A percentile compares a stretch with the other conserved stretches of the same genome.
These are phyloP conservation scores for Chlorella sp. DNA, from an alignment of 139 green algal genomes.

Conservation along the genomic window DNA sequence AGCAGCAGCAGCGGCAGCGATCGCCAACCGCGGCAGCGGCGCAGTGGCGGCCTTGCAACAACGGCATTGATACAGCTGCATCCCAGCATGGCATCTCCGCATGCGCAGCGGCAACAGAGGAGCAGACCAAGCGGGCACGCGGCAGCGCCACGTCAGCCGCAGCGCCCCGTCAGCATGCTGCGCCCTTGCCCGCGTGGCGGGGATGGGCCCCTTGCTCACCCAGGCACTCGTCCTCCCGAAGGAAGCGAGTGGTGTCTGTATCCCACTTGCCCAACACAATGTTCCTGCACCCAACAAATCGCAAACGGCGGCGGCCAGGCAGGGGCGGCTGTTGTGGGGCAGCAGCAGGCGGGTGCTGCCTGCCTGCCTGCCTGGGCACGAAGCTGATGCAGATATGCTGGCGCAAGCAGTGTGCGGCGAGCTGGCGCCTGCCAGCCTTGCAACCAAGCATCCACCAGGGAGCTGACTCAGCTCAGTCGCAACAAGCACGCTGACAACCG, in stretches of 20 bases:
- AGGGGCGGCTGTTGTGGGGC: neutral
- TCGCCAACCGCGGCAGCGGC: neutral
- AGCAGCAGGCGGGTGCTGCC: no score
- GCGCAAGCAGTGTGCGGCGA: no score
- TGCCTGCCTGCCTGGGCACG: no score
- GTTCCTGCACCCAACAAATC: conserved; percentile 46
- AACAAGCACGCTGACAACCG: neutral
- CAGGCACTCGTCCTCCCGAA: conserved; percentile 50
- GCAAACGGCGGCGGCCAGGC: neutral
- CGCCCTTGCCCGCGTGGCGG: no score
- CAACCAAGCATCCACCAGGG: no score
- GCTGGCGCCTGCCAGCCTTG: no score
- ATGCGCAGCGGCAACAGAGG: neutral
- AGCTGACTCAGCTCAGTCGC: neutral
- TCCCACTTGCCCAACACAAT: conserved; percentile 63
- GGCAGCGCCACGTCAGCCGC: neutral
- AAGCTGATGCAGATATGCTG: no score
- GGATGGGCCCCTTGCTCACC: conserved; percentile 3
- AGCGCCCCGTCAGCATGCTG: neutral
- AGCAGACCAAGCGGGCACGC: neutral
- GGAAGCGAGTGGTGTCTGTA: conserved; percentile 43
- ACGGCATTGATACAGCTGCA: neutral
- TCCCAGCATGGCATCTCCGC: no score
- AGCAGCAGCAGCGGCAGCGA: neutral
- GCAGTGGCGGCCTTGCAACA: neutral